Percentiles rank a stretch among this genome's conserved stretches.
phyloP scores from a whole-genome alignment of 306 rosid genomes.

The Acacia confusa region DNA sequence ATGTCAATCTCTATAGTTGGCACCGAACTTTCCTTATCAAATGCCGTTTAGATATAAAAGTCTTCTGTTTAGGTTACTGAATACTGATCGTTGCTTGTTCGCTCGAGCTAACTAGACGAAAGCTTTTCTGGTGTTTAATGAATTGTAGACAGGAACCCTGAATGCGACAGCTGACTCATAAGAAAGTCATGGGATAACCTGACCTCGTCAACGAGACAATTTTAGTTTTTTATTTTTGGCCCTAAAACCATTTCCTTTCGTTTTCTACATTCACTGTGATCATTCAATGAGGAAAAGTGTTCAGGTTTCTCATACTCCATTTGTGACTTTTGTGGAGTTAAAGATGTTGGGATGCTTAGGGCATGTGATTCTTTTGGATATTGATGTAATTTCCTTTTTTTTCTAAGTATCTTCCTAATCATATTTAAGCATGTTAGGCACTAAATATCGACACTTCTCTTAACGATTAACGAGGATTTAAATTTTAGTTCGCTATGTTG shows the following conservation, averaged over 20 bases:
- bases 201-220: too few relatives aligned
- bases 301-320: background rate
- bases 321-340: background rate
- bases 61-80: background rate
- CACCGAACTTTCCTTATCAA: background rate
- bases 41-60: too few relatives aligned
- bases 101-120: too few relatives aligned
- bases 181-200: too few relatives aligned
- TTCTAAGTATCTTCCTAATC: too few relatives aligned
- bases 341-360: too few relatives aligned
- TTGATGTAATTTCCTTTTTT: background rate
- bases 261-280: background rate
- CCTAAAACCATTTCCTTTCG: background rate
- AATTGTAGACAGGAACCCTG: too few relatives aligned
- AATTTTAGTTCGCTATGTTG: too few relatives aligned
- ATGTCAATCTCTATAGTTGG: background rate
- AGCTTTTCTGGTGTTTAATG: too few relatives aligned
- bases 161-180: too few relatives aligned
- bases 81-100: background rate
- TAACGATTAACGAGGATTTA: too few relatives aligned
- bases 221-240: too few relatives aligned
- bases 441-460: accelerated
- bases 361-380: background rate
- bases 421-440: accelerated
- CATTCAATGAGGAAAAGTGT: background rate